Evolutionary conservation across 78 protist genomes (phyloP).

Genomic region (Cavenderia fasciculata): DNA sequence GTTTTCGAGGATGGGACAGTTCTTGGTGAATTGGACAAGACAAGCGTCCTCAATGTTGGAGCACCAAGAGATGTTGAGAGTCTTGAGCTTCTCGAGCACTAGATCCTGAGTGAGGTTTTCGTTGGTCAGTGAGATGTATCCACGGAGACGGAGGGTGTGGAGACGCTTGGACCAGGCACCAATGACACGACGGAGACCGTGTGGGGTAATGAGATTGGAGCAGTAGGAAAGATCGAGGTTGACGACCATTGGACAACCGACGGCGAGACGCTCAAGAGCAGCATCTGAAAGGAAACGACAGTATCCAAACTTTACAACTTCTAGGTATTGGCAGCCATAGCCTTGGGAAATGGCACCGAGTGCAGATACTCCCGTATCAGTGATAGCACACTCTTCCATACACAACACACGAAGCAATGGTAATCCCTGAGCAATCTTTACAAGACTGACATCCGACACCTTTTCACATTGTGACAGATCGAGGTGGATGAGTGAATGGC

Average conservation of each 20-base stretch:
- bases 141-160: slow-evolving; percentile 58
- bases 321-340: slow-evolving; percentile 28
- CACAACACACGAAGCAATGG: slow-evolving; percentile 30
- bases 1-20: slow-evolving; percentile 27
- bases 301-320: slow-evolving; percentile 62
- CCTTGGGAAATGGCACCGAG: slow-evolving; percentile 36
- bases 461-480: slow-evolving; percentile 63
- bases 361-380: slow-evolving; percentile 38
- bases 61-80: slow-evolving; percentile 58
- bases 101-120: neutral
- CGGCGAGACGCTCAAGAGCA: neutral
- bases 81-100: neutral
- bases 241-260: slow-evolving; percentile 53
- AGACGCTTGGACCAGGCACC: slow-evolving; percentile 27
- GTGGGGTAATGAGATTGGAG: slow-evolving; percentile 57
- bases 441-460: slow-evolving; percentile 17
- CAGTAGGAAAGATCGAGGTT: slow-evolving; percentile 44
- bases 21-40: slow-evolving; percentile 17
- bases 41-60: slow-evolving; percentile 40
- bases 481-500: slow-evolving; percentile 28
- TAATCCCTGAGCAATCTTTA: slow-evolving; percentile 32
- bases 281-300: slow-evolving; percentile 54
- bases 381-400: slow-evolving; percentile 64
- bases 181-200: slow-evolving; percentile 26
- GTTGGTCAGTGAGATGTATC: slow-evolving; percentile 30